A percentile compares a stretch with the other conserved stretches of the same genome.
Evolutionary conservation across 306 rosid genomes (phyloP).

Genomic region (Casuarina glauca): DNA sequence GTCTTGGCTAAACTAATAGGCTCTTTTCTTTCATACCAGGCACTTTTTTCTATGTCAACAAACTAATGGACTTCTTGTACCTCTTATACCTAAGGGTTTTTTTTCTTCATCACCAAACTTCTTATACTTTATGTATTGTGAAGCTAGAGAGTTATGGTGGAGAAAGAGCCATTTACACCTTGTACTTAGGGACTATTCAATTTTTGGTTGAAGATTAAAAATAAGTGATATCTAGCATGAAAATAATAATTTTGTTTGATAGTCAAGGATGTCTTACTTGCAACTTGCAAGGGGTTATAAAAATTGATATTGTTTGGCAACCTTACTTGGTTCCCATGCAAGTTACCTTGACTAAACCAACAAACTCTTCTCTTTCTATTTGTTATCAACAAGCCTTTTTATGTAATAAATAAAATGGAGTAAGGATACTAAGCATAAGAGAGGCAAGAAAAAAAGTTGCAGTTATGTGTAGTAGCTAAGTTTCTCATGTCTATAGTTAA

Average conservation of each 20-base stretch:
- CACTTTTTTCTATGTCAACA: too few species aligned
- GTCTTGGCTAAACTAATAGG: slow-evolving; percentile 1
- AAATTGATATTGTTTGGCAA: neutral
- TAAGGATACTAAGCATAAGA: too few species aligned
- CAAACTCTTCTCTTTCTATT: slow-evolving; percentile 19
- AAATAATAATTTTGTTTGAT: slow-evolving; percentile 5
- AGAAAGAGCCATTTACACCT: too few species aligned
- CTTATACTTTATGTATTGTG: neutral
- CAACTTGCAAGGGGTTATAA: neutral
- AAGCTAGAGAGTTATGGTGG: slow-evolving; percentile 9
- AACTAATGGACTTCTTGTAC: too few species aligned
- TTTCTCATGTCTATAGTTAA: too few species aligned
- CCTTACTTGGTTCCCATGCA: slow-evolving; percentile 15
- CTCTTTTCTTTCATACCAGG: too few species aligned
- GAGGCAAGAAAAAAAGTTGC: too few species aligned
- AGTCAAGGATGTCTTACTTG: slow-evolving; percentile 33
- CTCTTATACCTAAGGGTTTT: too few species aligned
- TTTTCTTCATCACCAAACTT: too few species aligned
- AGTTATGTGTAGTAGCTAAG: too few species aligned
- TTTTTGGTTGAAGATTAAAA: slow-evolving; percentile 18
- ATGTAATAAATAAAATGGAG: too few species aligned
- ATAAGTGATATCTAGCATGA: slow-evolving; percentile 29
- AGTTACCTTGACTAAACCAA: slow-evolving; percentile 36
- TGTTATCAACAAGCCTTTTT: neutral
- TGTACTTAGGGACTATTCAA: too few species aligned